These are phyloP conservation scores for Euphrasia confusa DNA, from an alignment of 257 asterid genomes.

Conservation along the genomic window DNA sequence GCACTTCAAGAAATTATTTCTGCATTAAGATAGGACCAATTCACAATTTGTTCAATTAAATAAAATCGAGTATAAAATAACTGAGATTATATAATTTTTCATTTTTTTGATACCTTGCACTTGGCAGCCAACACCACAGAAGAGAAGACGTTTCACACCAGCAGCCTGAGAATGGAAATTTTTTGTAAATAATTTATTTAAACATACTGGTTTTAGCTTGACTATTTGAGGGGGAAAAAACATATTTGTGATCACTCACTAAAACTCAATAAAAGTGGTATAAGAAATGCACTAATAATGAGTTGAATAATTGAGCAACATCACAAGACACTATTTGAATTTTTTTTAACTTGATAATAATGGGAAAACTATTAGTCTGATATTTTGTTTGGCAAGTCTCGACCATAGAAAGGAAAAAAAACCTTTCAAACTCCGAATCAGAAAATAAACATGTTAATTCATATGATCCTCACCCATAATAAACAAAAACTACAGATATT, in stretches of 20 bases:
- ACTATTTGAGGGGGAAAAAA: too few species aligned
- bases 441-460: too few species aligned
- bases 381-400: too few species aligned
- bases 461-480: too few species aligned
- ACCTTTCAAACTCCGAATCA: too few species aligned
- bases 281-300: background rate
- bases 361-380: too few species aligned
- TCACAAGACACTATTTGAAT: background rate
- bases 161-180: constrained; percentile 66
- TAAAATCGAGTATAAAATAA: constrained; percentile 20
- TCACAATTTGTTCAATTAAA: constrained; percentile 33
- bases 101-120: constrained; percentile 88
- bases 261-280: too few species aligned
- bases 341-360: background rate
- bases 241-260: too few species aligned
- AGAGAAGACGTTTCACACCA: constrained; percentile 93
- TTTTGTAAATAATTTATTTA: constrained; percentile 1
- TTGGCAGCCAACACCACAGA: constrained; percentile 99
- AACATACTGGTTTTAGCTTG: constrained; percentile 1
- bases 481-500: too few species aligned
- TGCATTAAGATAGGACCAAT: constrained; percentile 51
- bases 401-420: too few species aligned
- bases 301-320: background rate
- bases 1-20: constrained; percentile 74
- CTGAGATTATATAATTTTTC: constrained; percentile 12